Percentiles rank a stretch among this genome's conserved stretches.
These are phyloP conservation scores for Teratosphaeria destructans DNA, from an alignment of 2,329 filamentous ascomycete genomes.

Conservation along the genomic window DNA sequence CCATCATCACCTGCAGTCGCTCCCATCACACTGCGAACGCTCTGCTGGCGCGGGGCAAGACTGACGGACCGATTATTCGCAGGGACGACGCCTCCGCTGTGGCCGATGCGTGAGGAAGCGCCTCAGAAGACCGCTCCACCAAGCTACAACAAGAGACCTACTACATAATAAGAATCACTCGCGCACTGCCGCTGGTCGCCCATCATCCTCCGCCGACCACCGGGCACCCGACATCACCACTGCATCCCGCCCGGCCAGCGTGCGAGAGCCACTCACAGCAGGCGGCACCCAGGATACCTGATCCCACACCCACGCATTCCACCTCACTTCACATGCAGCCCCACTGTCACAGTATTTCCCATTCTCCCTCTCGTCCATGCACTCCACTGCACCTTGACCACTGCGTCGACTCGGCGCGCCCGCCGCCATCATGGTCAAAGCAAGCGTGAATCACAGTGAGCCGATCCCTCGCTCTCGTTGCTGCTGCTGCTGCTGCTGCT, in stretches of 20 bases:
- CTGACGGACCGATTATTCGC: not conserved
- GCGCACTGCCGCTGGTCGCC: not conserved
- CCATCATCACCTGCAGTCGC: not conserved
- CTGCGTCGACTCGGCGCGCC: slow-evolving; percentile 4
- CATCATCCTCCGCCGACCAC: not conserved
- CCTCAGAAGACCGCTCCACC: not conserved
- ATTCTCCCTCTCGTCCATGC: not conserved
- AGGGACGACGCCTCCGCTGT: not conserved
- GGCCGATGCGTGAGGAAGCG: not conserved
- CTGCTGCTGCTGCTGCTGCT: not conserved
- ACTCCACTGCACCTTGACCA: slow-evolving; percentile 2
- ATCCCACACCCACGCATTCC: not conserved
- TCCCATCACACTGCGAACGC: not conserved
- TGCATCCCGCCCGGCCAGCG: not conserved
- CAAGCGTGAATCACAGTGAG: slow-evolving; percentile 22
- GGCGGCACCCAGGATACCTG: not conserved
- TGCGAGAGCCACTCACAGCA: not conserved
- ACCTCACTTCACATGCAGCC: not conserved
- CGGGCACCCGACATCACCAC: not conserved
- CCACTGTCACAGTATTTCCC: not conserved
- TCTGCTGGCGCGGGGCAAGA: not conserved
- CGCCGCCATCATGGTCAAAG: slow-evolving; percentile 24
- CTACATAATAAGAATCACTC: not conserved
- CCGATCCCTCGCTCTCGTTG: slow-evolving; percentile 1
- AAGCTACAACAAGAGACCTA: not conserved